Base-by-base conservation (phyloP, 495 filamentous ascomycete species). In the Acidiella bohemica region DNA sequence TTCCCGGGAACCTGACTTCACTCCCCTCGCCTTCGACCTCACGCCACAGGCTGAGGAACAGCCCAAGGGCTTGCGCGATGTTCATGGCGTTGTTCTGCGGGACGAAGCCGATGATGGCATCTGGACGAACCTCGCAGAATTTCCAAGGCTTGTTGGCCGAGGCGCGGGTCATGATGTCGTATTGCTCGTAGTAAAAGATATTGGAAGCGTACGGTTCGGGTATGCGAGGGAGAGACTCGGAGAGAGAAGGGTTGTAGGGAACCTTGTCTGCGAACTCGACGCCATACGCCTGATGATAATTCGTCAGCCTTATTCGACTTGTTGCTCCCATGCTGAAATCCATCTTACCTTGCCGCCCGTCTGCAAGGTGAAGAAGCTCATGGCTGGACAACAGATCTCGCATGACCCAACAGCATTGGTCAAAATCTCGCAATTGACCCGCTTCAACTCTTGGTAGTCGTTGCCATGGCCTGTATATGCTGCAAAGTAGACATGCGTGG, bases 111-210 rank as follows among this genome's bases (percentile, higher is more conserved):
- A 70, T 49, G 32, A 68, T 61, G n/a, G 54, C 51, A 47, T 68
- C 66, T 1, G 66, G 66, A 3, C 63, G 54, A 34, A 67, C 59
- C 42, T 67, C 62, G 28, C 55, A 63, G 56, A 59, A 67, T 19
- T 41, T 53, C 67, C 65, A 66, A 0, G 31, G 35, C 50, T 68
- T 68, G 18, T 56, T 61, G 12, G 50, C 36, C 12, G 53, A 54
- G 1, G 61, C 44, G 8, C 53, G 42, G 14, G 49, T 39, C 20
- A 71, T 52, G 12, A 57, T 40, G 36, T 70, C 65, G 22, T 62
- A 57, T 42, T 68, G 62, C 10, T 39, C 46, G 37, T 67, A 70
- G 53, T 70, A 70, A 53, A 70, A 66, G 29, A 68, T 58, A 32
- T 70, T 59, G 18, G 54, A 47, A n/a, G 50, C 55, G 28, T 51